Conservation (phyloP, 768 basidiomycete genomes). For the Xerocomellus dryophilus region DNA sequence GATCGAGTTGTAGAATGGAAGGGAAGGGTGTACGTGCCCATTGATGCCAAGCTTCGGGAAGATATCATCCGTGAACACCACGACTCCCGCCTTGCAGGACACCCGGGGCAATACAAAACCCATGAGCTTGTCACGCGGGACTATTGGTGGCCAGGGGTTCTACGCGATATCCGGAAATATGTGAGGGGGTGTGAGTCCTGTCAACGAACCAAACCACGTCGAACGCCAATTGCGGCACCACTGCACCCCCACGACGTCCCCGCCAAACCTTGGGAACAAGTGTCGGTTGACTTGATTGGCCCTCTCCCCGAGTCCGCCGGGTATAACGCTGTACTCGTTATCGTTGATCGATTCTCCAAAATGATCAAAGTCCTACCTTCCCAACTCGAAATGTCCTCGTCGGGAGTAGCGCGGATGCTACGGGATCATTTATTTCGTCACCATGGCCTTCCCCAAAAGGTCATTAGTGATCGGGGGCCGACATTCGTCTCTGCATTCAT, state of each 20-base stretch:
- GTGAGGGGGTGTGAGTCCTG: slow-evolving; percentile 28
- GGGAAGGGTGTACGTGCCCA: slow-evolving; percentile 22
- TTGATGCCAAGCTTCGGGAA: slow-evolving; percentile 10
- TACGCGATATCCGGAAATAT: slow-evolving; percentile 15
- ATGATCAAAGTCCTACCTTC: slow-evolving; percentile 17
- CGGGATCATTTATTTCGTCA: slow-evolving; percentile 23
- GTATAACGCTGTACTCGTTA: slow-evolving; percentile 6
- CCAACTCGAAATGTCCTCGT: slow-evolving; percentile 13
- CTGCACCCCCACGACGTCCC: slow-evolving; percentile 16
- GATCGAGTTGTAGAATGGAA: not conserved
- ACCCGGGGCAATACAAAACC: slow-evolving; percentile 27
- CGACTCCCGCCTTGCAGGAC: slow-evolving; percentile 24
- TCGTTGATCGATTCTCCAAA: slow-evolving; percentile 13
- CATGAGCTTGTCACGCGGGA: slow-evolving; percentile 17
- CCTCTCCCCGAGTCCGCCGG: slow-evolving; percentile 5
- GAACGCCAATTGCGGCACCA: not conserved
- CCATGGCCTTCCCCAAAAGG: slow-evolving; percentile 24
- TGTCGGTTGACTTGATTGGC: slow-evolving; percentile 10
- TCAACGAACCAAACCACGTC: slow-evolving; percentile 24
- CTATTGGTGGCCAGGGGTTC: slow-evolving; percentile 32
- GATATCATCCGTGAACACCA: slow-evolving; percentile 22
- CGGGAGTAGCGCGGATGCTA: slow-evolving; percentile 18
- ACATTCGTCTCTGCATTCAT: slow-evolving; percentile 21
- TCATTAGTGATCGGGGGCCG: slow-evolving; percentile 23
- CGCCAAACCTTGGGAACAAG: not conserved